Base-by-base conservation (phyloP, 1,284 basidiomycete species). In the Mycena sp. region DNA sequence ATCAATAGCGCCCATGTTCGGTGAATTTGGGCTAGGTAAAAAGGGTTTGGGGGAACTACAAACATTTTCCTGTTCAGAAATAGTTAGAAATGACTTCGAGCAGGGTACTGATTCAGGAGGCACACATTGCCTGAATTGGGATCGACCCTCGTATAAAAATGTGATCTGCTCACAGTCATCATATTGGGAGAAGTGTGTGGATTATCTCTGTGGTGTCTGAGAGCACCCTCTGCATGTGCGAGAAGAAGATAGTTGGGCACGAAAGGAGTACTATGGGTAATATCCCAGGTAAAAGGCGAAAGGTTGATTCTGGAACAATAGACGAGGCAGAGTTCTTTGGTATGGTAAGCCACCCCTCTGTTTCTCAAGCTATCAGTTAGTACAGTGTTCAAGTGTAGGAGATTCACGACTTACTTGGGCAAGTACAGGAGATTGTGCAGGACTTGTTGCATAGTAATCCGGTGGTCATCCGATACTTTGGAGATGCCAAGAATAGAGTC, bases 21-120 rank as follows among this genome's bases (percentile, higher is more conserved):
- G 50, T n/a, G n/a, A n/a, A n/a, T n/a, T n/a, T n/a, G n/a, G n/a
- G n/a, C n/a, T n/a, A n/a, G n/a, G n/a, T n/a, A n/a, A n/a, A n/a
- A n/a, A n/a, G n/a, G n/a, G n/a, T n/a, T n/a, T n/a, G n/a, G n/a
- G n/a, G n/a, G n/a, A n/a, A n/a, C n/a, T n/a, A n/a, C n/a, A n/a
- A n/a, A n/a, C n/a, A n/a, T 55, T 41, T 50, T 61, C 59, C 59
- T 61, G 52, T 35, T 44, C 55, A 52, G 48, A 52, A 59, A 45
- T 32, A 52, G 56, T 60, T 29, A 49, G 45, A 55, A 40, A 54
- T 32, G 50, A 48, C 32, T 48, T 57, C 11, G 43, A 57, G 35
- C 45, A 49, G 29, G 57, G 46, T 43, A 43, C n/a, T 30, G 43
- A 35, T 41, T 23, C 9, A 49, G 38, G 26, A 57, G 23, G 35